phyloP scores from a whole-genome alignment of 768 basidiomycete species.

The Coprinopsis marcescibilis region DNA sequence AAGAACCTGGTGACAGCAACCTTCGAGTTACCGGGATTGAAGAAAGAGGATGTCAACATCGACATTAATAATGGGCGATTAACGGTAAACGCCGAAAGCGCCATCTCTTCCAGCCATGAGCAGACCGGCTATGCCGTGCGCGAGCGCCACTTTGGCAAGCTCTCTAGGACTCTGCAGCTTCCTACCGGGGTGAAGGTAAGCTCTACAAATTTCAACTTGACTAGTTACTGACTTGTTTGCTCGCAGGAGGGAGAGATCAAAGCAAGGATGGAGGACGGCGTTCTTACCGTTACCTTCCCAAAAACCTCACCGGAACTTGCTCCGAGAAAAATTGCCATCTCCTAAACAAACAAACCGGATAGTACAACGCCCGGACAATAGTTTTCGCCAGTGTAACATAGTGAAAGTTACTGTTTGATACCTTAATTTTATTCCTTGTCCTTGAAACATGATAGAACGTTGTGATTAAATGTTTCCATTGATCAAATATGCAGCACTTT shows the following conservation, averaged over 20 bases:
- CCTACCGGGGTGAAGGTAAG: constrained; percentile 42
- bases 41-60: too few relatives aligned
- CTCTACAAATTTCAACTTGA: constrained; percentile 8
- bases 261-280: constrained; percentile 43
- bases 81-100: constrained; percentile 46
- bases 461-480: too few relatives aligned
- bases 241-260: constrained; percentile 24
- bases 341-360: not conserved
- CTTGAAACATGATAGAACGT: too few relatives aligned
- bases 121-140: constrained; percentile 29
- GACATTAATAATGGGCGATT: constrained; percentile 46
- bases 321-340: constrained; percentile 27
- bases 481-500: too few relatives aligned
- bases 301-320: constrained; percentile 33
- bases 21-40: constrained; percentile 54
- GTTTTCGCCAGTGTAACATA: too few relatives aligned
- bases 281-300: constrained; percentile 48
- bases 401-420: too few relatives aligned
- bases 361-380: not conserved
- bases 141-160: constrained; percentile 39
- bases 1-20: constrained; percentile 40
- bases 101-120: constrained; percentile 24
- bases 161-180: constrained; percentile 38
- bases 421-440: too few relatives aligned
- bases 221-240: too few relatives aligned